phyloP scores from a whole-genome alignment of 345 rosid species.

The Reutealis trisperma region DNA sequence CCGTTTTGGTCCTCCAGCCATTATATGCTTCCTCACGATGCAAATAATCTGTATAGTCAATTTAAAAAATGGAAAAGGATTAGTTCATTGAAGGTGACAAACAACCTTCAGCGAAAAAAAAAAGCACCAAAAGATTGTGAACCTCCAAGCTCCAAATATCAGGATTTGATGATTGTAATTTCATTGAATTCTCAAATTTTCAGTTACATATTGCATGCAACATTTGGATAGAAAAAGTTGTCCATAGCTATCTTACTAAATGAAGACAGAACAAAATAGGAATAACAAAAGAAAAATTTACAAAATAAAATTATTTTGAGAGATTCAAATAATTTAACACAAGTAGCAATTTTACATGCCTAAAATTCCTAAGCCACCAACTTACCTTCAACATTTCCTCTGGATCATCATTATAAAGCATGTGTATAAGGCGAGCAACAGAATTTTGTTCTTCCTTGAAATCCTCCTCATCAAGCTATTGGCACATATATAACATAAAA shows the following conservation, averaged over 20 bases:
- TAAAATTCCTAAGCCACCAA: background rate
- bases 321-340: background rate
- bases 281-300: too few relatives aligned
- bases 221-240: background rate
- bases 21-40: slow-evolving; percentile 75
- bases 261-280: background rate
- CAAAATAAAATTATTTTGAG: background rate
- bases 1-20: slow-evolving; percentile 89
- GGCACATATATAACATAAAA: slow-evolving; percentile 2
- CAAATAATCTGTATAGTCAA: slow-evolving; percentile 61
- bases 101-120: background rate
- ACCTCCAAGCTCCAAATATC: background rate
- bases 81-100: background rate
- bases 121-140: background rate
- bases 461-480: slow-evolving; percentile 90
- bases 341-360: background rate
- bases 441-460: slow-evolving; percentile 95
- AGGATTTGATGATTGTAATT: background rate
- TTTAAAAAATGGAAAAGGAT: background rate
- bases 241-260: background rate
- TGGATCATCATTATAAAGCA: slow-evolving; percentile 76
- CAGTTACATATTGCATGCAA: background rate
- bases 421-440: slow-evolving; percentile 89
- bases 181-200: background rate
- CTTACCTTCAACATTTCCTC: slow-evolving; percentile 98